Percentiles rank a stretch among this genome's conserved stretches.
phyloP scores from a whole-genome alignment of 768 basidiomycete genomes.

The Amanita molliuscula region DNA sequence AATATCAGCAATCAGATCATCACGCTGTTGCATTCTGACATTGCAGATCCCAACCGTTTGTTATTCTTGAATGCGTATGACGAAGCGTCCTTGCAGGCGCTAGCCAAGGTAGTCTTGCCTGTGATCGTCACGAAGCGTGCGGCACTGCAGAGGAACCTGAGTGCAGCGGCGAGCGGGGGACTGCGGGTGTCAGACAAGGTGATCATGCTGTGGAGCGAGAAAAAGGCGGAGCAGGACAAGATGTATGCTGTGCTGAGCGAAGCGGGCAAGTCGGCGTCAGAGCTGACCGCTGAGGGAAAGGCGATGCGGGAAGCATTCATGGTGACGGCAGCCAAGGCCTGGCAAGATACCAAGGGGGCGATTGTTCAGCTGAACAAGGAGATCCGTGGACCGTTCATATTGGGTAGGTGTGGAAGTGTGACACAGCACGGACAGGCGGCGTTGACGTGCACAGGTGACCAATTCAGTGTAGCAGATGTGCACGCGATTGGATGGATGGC shows the following conservation, averaged over 20 bases:
- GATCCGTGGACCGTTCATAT: conserved; percentile 51
- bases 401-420: conserved; percentile 32
- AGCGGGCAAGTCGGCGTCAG: conserved; percentile 27
- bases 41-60: conserved; percentile 54
- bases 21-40: conserved; percentile 52
- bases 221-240: conserved; percentile 31
- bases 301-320: conserved; percentile 40
- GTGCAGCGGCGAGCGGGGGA: conserved; percentile 36
- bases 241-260: conserved; percentile 36
- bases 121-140: conserved; percentile 36
- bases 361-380: conserved; percentile 42
- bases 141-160: conserved; percentile 38
- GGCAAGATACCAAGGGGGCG: conserved; percentile 39
- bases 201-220: conserved; percentile 50
- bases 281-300: conserved; percentile 29
- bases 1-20: conserved; percentile 40
- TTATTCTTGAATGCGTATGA: conserved; percentile 50
- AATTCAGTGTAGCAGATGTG: conserved; percentile 72
- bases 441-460: conserved; percentile 49
- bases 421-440: not conserved
- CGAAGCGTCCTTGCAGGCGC: conserved; percentile 34
- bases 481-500: conserved; percentile 73
- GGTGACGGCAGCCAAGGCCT: conserved; percentile 34
- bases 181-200: conserved; percentile 53
- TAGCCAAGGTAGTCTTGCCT: conserved; percentile 33